Conservation (phyloP, 768 basidiomycete species). For the Tricholoma hemisulphureum region DNA sequence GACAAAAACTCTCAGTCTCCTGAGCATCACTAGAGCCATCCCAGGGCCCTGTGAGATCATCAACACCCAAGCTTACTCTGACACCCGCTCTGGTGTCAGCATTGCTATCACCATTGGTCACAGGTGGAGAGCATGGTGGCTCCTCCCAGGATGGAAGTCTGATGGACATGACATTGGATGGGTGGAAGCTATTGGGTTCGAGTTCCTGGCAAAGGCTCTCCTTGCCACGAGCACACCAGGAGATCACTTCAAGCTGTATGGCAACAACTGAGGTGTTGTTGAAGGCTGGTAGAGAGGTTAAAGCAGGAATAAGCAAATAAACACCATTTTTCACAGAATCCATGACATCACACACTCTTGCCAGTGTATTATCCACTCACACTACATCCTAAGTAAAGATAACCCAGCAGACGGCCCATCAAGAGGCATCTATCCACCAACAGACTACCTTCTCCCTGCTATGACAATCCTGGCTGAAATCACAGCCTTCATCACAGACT, state of each 20-base stretch:
- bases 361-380: no score
- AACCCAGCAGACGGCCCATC: no score
- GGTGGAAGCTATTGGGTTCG: constrained; percentile 46
- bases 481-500: no score
- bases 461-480: background rate
- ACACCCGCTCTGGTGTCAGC: background rate
- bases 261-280: background rate
- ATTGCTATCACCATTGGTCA: background rate
- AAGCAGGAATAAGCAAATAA: background rate
- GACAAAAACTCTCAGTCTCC: no score
- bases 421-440: background rate
- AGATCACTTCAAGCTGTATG: background rate
- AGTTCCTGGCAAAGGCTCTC: constrained; percentile 27
- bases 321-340: background rate
- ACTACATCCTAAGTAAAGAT: no score
- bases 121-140: constrained; percentile 32
- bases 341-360: background rate
- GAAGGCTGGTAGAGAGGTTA: background rate
- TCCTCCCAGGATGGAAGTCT: constrained; percentile 29
- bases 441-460: background rate
- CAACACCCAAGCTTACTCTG: constrained; percentile 25
- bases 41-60: constrained; percentile 19
- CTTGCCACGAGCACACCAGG: background rate
- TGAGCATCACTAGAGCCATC: no score
- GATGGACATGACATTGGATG: constrained; percentile 40